Evolutionary conservation across 163 green algal genomes (phyloP).

Genomic region (Prototheca cutis): DNA sequence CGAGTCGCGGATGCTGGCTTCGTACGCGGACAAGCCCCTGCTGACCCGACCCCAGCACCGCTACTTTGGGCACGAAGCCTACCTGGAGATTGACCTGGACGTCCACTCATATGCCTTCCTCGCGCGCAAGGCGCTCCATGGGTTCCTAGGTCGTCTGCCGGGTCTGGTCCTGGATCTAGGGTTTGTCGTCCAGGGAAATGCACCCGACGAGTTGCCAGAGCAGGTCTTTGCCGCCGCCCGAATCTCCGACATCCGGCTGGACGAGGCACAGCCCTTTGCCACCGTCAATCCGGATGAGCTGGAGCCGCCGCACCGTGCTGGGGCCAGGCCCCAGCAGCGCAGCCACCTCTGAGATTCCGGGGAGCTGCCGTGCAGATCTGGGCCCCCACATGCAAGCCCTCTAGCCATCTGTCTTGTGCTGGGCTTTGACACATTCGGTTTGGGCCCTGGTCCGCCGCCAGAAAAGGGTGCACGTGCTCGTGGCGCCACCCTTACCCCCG

Average conservation of each 20-base stretch:
- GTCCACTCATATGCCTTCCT: constrained; percentile 79
- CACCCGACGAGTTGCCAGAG: constrained; percentile 74
- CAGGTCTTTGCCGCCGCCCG: constrained; percentile 50
- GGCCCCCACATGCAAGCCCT: too few relatives aligned
- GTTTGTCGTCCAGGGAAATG: constrained; percentile 69
- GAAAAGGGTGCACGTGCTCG: too few relatives aligned
- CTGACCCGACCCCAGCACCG: constrained; percentile 65
- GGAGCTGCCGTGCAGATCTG: too few relatives aligned
- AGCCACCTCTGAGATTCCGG: too few relatives aligned
- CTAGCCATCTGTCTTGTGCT: too few relatives aligned
- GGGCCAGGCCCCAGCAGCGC: too few relatives aligned
- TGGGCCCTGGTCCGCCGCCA: too few relatives aligned
- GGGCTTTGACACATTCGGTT: too few relatives aligned
- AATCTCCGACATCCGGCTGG: constrained; percentile 53
- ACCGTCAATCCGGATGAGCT: constrained; percentile 4
- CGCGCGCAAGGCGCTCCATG: constrained; percentile 57
- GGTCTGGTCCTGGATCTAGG: constrained; percentile 62
- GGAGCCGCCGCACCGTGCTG: too few relatives aligned
- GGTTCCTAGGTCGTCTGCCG: constrained; percentile 45
- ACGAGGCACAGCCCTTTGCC: constrained; percentile 10
- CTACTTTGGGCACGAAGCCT: constrained; percentile 50
- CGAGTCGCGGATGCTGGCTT: constrained; percentile 61
- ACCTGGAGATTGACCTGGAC: constrained; percentile 81
- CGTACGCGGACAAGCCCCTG: constrained; percentile 86
- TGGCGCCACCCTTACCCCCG: too few relatives aligned